phyloP scores from a whole-genome alignment of 208 protist species.

The Trypanosoma vivax region DNA sequence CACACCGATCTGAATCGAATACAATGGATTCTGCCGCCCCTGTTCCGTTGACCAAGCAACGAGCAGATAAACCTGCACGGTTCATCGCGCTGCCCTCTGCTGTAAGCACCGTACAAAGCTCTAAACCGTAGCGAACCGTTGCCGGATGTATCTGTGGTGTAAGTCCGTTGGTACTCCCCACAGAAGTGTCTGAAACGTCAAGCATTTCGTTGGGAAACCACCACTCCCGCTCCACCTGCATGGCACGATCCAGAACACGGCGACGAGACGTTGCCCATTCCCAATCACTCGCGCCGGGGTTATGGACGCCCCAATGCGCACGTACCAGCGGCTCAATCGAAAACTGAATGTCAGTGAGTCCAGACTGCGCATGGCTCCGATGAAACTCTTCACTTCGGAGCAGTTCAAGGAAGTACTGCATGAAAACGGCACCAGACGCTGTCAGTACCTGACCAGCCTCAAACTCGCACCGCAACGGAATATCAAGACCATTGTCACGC shows the following conservation, averaged over 20 bases:
- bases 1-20: slow-evolving; percentile 20
- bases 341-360: slow-evolving; percentile 50
- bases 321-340: slow-evolving; percentile 41
- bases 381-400: slow-evolving; percentile 43
- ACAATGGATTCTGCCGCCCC: slow-evolving; percentile 46
- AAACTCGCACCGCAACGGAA: slow-evolving; percentile 73
- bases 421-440: slow-evolving; percentile 38
- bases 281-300: slow-evolving; percentile 60
- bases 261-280: slow-evolving; percentile 76
- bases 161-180: slow-evolving; percentile 32
- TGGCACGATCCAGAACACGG: slow-evolving; percentile 45
- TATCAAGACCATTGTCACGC: slow-evolving; percentile 60
- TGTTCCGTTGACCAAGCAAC: slow-evolving; percentile 64
- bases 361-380: slow-evolving; percentile 36
- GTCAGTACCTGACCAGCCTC: slow-evolving; percentile 65
- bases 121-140: slow-evolving; percentile 51
- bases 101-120: slow-evolving; percentile 52
- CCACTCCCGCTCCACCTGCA: slow-evolving; percentile 70
- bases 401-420: slow-evolving; percentile 32
- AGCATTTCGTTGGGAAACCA: slow-evolving; percentile 74
- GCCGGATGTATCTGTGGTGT: slow-evolving; percentile 38
- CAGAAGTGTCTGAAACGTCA: slow-evolving; percentile 42
- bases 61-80: slow-evolving; percentile 20
- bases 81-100: slow-evolving; percentile 26
- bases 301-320: slow-evolving; percentile 69